These are phyloP conservation scores for Bipolaris oryzae DNA, from an alignment of 2,329 filamentous ascomycete species.

Conservation along the genomic window DNA sequence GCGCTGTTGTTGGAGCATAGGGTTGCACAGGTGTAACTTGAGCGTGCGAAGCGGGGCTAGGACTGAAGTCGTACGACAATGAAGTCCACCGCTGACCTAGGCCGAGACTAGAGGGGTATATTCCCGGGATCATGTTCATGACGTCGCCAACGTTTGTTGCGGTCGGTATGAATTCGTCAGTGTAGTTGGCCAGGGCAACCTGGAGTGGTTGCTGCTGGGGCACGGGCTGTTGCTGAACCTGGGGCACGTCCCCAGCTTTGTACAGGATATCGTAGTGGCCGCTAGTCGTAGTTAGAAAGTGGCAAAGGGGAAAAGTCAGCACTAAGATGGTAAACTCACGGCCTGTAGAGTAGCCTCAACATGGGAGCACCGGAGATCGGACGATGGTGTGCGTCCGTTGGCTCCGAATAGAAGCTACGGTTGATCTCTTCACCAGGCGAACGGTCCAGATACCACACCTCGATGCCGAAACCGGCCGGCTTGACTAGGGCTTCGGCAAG, in stretches of 20 bases:
- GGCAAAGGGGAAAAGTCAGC: background rate
- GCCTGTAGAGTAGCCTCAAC: constrained; percentile 70
- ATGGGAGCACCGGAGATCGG: constrained; percentile 60
- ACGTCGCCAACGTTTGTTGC: constrained; percentile 41
- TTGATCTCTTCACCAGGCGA: constrained; percentile 80
- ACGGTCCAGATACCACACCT: constrained; percentile 90
- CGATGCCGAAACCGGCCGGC: constrained; percentile 77
- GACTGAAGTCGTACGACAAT: constrained; percentile 45
- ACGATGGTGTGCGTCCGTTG: constrained; percentile 53
- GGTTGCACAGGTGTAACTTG: constrained; percentile 43
- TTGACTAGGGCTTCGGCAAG: constrained; percentile 80
- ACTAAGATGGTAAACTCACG: constrained; percentile 55
- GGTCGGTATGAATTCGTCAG: constrained; percentile 51
- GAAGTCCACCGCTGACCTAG: constrained; percentile 43
- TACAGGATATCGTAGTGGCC: constrained; percentile 97
- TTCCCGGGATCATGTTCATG: constrained; percentile 54
- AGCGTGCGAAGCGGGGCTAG: constrained; percentile 39
- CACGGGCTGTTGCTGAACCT: constrained; percentile 34
- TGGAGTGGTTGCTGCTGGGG: constrained; percentile 40
- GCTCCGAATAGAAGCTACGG: constrained; percentile 65
- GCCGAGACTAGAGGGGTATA: constrained; percentile 47
- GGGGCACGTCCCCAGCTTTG: constrained; percentile 61
- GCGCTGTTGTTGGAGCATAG: constrained; percentile 39
- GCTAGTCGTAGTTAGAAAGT: constrained; percentile 47
- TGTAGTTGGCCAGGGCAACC: constrained; percentile 46